Base-by-base conservation (phyloP, 129 eudicot genomes). In the Erigeron canadensis region DNA sequence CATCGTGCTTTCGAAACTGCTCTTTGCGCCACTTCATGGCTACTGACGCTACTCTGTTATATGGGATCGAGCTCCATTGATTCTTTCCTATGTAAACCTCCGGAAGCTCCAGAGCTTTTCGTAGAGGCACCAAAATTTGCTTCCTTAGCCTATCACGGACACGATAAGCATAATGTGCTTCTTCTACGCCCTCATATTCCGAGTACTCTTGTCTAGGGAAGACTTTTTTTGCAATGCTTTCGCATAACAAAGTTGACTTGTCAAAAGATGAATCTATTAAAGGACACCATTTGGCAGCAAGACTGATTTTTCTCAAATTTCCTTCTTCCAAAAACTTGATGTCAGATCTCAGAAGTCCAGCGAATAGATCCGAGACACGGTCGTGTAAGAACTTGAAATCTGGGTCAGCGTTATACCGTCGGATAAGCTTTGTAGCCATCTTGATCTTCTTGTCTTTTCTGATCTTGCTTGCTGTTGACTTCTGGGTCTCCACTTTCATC, bases 241-340 rank as follows among this genome's bases (percentile, higher is more conserved):
- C 72, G 7, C 60, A 67, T 28, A 67, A n/a, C 17, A 67, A 67
- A 47, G 60, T 67, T 0, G 72, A 67, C 15, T 28, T 67, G 9
- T 67, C 72, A 13, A 46, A 67, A 0, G 72, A 67, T 7, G 41
- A 67, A 23, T 46, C 59, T 11, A 67, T 15, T 2, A 59, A 47
- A 7, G 72, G 72, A 48, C 72, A 67, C 72, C 72, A 67, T 47
- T 67, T 67, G 28, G 72, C 60, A 13, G 60, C 72, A 15, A 67
- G 72, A 50, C 72, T 67, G 6, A 67, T 47, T 4, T 67, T 67
- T 0, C 22, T 4, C 9, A 19, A 28, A 2, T 67, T 42, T 67
- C 60, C 60, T 4, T 7, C 23, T 7, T 22, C 10, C 45, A 67
- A n/a, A 1, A 48, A 28, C 72, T 28, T 67, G 44, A 67, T 48